phyloP scores from a whole-genome alignment of 2,329 filamentous ascomycete genomes.

The Talaromyces amestolkiae region DNA sequence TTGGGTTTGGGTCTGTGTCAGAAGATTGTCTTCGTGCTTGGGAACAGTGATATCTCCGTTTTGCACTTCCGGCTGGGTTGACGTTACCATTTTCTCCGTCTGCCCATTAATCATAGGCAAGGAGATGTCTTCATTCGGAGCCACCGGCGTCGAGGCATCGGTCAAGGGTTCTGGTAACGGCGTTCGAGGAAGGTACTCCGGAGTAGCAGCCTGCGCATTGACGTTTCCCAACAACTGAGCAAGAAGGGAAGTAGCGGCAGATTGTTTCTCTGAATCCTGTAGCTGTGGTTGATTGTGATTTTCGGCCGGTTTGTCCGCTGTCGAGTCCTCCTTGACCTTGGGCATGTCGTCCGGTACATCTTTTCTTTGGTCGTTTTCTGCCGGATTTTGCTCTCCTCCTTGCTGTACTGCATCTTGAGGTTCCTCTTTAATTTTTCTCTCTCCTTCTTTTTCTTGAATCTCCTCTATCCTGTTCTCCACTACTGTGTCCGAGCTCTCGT shows the following conservation, averaged over 20 bases:
- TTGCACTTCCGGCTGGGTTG: not conserved
- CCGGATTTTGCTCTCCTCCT: conserved; percentile 1
- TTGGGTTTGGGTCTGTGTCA: not conserved
- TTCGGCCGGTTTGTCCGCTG: conserved; percentile 28
- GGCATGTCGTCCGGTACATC: not conserved
- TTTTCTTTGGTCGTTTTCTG: conserved; percentile 1
- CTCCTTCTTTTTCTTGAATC: not conserved
- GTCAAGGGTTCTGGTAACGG: conserved; percentile 19
- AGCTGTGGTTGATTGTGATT: conserved; percentile 28
- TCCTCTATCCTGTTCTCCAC: not conserved
- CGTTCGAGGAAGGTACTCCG: conserved; percentile 18
- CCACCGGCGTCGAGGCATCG: conserved; percentile 17
- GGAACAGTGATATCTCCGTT: not conserved
- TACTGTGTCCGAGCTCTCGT: not conserved
- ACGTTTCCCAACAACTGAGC: conserved; percentile 39
- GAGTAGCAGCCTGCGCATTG: conserved; percentile 30
- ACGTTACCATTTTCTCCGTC: not conserved
- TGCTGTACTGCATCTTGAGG: not conserved
- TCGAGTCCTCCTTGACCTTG: conserved; percentile 11
- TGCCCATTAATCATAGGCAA: not conserved
- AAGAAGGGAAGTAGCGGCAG: conserved; percentile 41
- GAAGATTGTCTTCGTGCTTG: conserved; percentile 6
- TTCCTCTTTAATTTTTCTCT: not conserved
- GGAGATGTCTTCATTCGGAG: conserved; percentile 10
- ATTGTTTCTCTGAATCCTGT: conserved; percentile 37